phyloP scores from a whole-genome alignment of 2,329 filamentous ascomycete genomes.

The Trichoderma brevicompactum region DNA sequence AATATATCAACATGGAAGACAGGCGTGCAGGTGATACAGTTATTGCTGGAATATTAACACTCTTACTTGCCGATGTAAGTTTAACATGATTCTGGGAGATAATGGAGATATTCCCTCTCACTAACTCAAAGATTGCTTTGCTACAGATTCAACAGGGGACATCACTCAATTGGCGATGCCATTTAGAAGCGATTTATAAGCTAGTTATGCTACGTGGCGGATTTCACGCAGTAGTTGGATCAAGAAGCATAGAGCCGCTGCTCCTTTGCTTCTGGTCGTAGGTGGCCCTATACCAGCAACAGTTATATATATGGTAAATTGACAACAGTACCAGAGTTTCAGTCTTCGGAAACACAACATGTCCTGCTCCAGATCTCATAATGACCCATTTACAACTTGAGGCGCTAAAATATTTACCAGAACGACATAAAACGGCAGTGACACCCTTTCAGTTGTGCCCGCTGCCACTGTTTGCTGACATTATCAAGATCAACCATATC shows the following conservation, averaged over 20 bases:
- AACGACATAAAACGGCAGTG: background rate
- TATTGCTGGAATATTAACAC: slow-evolving; percentile 13
- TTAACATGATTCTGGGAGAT: background rate
- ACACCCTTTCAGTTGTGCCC: slow-evolving; percentile 9
- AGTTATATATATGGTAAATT: background rate
- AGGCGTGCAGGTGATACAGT: background rate
- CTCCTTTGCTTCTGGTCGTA: slow-evolving; percentile 14
- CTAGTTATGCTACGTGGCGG: slow-evolving; percentile 3
- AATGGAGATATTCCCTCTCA: background rate
- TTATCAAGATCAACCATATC: background rate
- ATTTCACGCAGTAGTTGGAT: background rate
- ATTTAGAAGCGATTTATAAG: slow-evolving; percentile 5
- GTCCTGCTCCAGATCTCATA: slow-evolving; percentile 6
- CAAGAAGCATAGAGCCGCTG: slow-evolving; percentile 3
- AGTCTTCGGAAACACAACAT: slow-evolving; percentile 15
- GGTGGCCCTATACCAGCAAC: background rate
- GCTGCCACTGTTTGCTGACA: background rate
- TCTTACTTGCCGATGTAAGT: slow-evolving; percentile 8
- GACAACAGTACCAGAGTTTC: background rate
- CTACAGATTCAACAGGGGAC: slow-evolving; percentile 2
- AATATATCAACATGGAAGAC: slow-evolving; percentile 4
- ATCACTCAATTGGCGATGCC: slow-evolving; percentile 16
- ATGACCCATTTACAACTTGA: background rate
- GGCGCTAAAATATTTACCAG: background rate
- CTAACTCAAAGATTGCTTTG: background rate